These are phyloP conservation scores for Blumeria hordei DNA, from an alignment of 2,329 filamentous ascomycete genomes.

Conservation along the genomic window DNA sequence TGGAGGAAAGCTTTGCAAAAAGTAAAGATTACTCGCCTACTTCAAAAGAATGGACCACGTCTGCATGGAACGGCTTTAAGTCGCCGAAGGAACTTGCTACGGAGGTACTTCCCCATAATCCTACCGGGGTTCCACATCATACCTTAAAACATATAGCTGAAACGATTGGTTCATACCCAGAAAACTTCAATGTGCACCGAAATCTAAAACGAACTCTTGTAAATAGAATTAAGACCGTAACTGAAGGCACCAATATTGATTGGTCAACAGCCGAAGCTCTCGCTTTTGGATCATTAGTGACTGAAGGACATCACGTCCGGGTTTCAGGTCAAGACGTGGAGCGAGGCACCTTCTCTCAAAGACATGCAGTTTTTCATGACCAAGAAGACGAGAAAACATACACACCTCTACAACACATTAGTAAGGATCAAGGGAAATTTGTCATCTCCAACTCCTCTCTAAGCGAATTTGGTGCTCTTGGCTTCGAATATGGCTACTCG, in stretches of 20 bases:
- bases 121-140: slow-evolving; percentile 53
- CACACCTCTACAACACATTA: slow-evolving; percentile 73
- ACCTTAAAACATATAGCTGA: slow-evolving; percentile 62
- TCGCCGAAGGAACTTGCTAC: slow-evolving; percentile 91
- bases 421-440: slow-evolving; percentile 81
- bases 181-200: slow-evolving; percentile 72
- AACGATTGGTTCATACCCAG: slow-evolving; percentile 53
- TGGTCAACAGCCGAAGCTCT: slow-evolving; percentile 94
- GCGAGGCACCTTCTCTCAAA: slow-evolving; percentile 96
- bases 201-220: slow-evolving; percentile 91
- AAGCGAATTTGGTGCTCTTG: slow-evolving; percentile 47
- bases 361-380: slow-evolving; percentile 91
- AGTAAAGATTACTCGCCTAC: slow-evolving; percentile 95
- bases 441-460: slow-evolving; percentile 91
- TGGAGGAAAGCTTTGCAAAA: slow-evolving; percentile 90
- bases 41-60: slow-evolving; percentile 94
- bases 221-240: slow-evolving; percentile 74
- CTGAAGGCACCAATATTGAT: slow-evolving; percentile 85
- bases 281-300: slow-evolving; percentile 75
- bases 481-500: slow-evolving; percentile 97
- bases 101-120: slow-evolving; percentile 77
- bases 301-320: slow-evolving; percentile 88
- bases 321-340: slow-evolving; percentile 97
- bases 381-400: slow-evolving; percentile 85
- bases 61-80: slow-evolving; percentile 98